Evolutionary conservation across 768 basidiomycete genomes (phyloP).

Genomic region (Leccinum uliginosum): DNA sequence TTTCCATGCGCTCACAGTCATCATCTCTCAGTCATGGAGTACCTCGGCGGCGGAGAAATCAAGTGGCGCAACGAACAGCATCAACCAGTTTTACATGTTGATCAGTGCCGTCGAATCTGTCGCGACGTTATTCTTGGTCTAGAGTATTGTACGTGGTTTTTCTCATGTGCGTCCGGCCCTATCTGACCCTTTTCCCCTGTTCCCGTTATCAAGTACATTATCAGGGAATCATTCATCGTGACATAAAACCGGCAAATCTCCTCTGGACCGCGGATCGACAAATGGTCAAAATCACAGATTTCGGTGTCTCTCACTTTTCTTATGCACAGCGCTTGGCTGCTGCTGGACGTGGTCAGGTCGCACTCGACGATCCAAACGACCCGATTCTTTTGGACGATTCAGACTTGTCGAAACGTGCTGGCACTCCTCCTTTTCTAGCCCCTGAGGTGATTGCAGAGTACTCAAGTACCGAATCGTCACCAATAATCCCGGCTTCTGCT

Average conservation of each 20-base stretch:
- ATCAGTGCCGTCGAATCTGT: slow-evolving; percentile 82
- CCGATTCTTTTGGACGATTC: slow-evolving; percentile 76
- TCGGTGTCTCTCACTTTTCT: slow-evolving; percentile 96
- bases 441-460: slow-evolving; percentile 87
- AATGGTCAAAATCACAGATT: slow-evolving; percentile 95
- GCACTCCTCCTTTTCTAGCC: slow-evolving; percentile 93
- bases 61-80: slow-evolving; percentile 71
- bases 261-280: slow-evolving; percentile 84
- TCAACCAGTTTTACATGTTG: slow-evolving; percentile 74
- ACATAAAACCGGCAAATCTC: slow-evolving; percentile 98
- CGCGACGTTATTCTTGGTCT: slow-evolving; percentile 92
- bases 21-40: slow-evolving; percentile 80
- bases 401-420: slow-evolving; percentile 86
- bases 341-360: slow-evolving; percentile 39
- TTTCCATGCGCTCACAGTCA: slow-evolving; percentile 18
- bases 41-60: slow-evolving; percentile 91
- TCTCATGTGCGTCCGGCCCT: slow-evolving; percentile 2
- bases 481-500: slow-evolving; percentile 29
- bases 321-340: slow-evolving; percentile 78
- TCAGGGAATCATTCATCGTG: slow-evolving; percentile 98
- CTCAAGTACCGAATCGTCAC: slow-evolving; percentile 33
- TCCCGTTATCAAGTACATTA: slow-evolving; percentile 68
- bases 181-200: slow-evolving; percentile 1
- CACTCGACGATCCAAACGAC: slow-evolving; percentile 47
- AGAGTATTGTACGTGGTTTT: slow-evolving; percentile 76